Evolutionary conservation across 441 rosid species (phyloP).

Genomic region (Cnidoscolus chayamansa): DNA sequence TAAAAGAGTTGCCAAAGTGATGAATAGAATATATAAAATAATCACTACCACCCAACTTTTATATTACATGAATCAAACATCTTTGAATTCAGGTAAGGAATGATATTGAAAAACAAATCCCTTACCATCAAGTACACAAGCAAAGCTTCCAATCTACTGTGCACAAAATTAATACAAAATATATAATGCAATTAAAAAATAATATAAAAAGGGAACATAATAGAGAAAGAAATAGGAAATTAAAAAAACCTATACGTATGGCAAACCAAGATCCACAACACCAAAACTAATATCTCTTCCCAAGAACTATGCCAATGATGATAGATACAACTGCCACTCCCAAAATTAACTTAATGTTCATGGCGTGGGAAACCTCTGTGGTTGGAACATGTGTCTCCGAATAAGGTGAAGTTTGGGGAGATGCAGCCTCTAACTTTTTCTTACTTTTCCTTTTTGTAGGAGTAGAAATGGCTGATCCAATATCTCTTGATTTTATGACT

Average conservation of each 20-base stretch:
- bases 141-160: conserved; percentile 24
- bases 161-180: conserved; percentile 19
- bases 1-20: neutral
- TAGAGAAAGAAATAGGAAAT: conserved; percentile 20
- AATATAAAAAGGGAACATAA: neutral
- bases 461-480: conserved; percentile 46
- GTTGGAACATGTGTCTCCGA: conserved; percentile 31
- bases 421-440: conserved; percentile 60
- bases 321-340: conserved; percentile 73
- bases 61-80: conserved; percentile 10
- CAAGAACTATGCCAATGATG: conserved; percentile 68
- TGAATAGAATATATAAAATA: conserved; percentile 4
- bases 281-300: conserved; percentile 64
- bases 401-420: conserved; percentile 40
- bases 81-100: conserved; percentile 30
- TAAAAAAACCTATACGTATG: neutral
- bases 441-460: conserved; percentile 82
- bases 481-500: conserved; percentile 77
- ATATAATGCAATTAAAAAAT: neutral
- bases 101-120: conserved; percentile 31
- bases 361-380: conserved; percentile 36
- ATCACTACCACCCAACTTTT: conserved; percentile 14
- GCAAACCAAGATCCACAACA: conserved; percentile 20
- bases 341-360: conserved; percentile 46
- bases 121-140: conserved; percentile 29